Percentiles rank a stretch among this genome's conserved stretches.
phyloP scores from a whole-genome alignment of 371 early-diverging fungal genomes.

The Haplosporangium sp. region DNA sequence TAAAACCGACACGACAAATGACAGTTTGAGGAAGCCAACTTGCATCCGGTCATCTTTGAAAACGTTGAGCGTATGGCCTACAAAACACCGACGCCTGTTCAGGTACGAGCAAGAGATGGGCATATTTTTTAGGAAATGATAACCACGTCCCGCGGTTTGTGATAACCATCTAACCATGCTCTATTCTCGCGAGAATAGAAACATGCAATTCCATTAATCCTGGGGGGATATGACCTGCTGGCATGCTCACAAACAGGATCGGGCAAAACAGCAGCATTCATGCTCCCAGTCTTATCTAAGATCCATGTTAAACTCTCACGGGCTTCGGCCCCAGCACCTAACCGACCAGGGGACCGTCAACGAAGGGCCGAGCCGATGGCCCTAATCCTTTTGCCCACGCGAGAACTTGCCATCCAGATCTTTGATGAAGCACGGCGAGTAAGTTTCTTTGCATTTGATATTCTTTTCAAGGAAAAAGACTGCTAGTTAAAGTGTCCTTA shows the following conservation, averaged over 20 bases:
- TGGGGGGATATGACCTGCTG: constrained; percentile 75
- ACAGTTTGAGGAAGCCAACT: constrained; percentile 62
- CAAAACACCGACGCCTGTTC: constrained; percentile 76
- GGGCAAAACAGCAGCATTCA: constrained; percentile 82
- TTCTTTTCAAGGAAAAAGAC: background rate
- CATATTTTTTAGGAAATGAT: too few species aligned
- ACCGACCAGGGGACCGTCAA: constrained; percentile 29
- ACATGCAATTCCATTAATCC: constrained; percentile 75
- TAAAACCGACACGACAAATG: background rate
- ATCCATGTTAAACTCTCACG: constrained; percentile 25
- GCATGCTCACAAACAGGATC: constrained; percentile 85
- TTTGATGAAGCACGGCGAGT: constrained; percentile 58
- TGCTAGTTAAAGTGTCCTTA: too few species aligned
- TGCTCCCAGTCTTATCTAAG: constrained; percentile 63
- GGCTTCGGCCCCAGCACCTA: background rate
- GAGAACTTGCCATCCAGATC: constrained; percentile 75
- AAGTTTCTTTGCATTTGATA: background rate
- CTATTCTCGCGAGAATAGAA: constrained; percentile 19
- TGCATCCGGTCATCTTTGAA: constrained; percentile 64
- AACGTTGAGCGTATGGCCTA: constrained; percentile 71
- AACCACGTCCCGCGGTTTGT: background rate
- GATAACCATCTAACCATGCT: background rate
- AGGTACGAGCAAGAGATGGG: constrained; percentile 29
- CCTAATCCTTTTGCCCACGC: constrained; percentile 66
- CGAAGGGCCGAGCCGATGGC: constrained; percentile 35